Conservation (phyloP, 768 basidiomycete species). For the Leccinum arenicola region DNA sequence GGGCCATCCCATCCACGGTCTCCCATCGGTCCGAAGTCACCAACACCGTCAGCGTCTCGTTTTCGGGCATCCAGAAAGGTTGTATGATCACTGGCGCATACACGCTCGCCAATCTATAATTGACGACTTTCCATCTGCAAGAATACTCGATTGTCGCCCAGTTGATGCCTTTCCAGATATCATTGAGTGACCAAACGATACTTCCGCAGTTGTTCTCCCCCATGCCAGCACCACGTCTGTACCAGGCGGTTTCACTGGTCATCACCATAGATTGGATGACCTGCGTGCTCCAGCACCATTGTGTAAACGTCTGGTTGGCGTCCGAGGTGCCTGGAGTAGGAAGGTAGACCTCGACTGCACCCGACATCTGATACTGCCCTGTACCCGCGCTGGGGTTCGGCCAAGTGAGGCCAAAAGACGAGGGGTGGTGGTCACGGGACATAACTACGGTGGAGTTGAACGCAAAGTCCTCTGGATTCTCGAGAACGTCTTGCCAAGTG, state of each 20-base stretch:
- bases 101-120: slow-evolving; percentile 45
- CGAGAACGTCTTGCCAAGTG: slow-evolving; percentile 55
- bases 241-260: slow-evolving; percentile 51
- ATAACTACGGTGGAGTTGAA: slow-evolving; percentile 58
- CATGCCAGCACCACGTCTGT: slow-evolving; percentile 55
- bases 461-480: slow-evolving; percentile 47
- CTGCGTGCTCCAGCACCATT: slow-evolving; percentile 64
- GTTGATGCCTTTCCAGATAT: slow-evolving; percentile 58
- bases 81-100: slow-evolving; percentile 50
- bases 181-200: slow-evolving; percentile 58
- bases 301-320: slow-evolving; percentile 57
- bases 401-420: slow-evolving; percentile 41
- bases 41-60: slow-evolving; percentile 45
- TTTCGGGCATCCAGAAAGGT: slow-evolving; percentile 56
- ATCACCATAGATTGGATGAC: slow-evolving; percentile 59
- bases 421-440: slow-evolving; percentile 58
- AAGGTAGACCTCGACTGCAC: slow-evolving; percentile 52
- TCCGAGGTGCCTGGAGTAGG: slow-evolving; percentile 48
- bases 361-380: slow-evolving; percentile 52
- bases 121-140: slow-evolving; percentile 58
- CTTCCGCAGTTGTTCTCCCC: slow-evolving; percentile 58
- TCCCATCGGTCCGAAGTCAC: slow-evolving; percentile 53
- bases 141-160: slow-evolving; percentile 58
- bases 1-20: slow-evolving; percentile 42
- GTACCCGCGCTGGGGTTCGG: slow-evolving; percentile 54